A percentile compares a stretch with the other conserved stretches of the same genome.
Evolutionary conservation across 2,329 filamentous ascomycete genomes (phyloP).

Genomic region (Pyrenophora seminiperda): DNA sequence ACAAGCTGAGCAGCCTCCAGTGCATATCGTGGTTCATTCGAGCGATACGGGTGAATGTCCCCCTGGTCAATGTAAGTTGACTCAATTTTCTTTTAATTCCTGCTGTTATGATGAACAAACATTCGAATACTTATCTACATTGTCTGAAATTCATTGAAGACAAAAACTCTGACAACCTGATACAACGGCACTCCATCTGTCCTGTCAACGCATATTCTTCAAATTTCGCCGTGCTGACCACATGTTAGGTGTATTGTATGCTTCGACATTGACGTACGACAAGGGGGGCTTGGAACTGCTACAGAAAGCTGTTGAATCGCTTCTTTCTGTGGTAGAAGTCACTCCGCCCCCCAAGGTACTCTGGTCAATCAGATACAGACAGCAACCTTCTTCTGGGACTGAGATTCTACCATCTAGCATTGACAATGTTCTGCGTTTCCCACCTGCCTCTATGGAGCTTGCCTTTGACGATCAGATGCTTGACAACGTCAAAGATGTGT

Average conservation of each 20-base stretch:
- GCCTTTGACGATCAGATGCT: conserved; percentile 75
- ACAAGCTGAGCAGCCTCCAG: conserved; percentile 43
- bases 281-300: conserved; percentile 44
- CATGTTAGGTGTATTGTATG: conserved; percentile 63
- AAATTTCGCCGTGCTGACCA: conserved; percentile 43
- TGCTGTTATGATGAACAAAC: conserved; percentile 78
- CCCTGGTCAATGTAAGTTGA: conserved; percentile 80
- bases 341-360: conserved; percentile 50
- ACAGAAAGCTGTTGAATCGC: conserved; percentile 48
- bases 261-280: conserved; percentile 52
- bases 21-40: conserved; percentile 74
- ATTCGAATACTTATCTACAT: conserved; percentile 99
- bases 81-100: conserved; percentile 12
- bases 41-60: conserved; percentile 94
- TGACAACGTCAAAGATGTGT: conserved; percentile 69
- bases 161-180: conserved; percentile 86
- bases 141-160: conserved; percentile 97
- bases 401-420: conserved; percentile 31
- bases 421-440: conserved; percentile 61
- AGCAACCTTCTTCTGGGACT: conserved; percentile 39
- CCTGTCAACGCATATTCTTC: conserved; percentile 4
- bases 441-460: conserved; percentile 66
- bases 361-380: conserved; percentile 61
- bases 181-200: conserved; percentile 50
- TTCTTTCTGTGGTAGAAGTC: conserved; percentile 50